Evolutionary conservation across 1,139 yeast genomes (phyloP), one percentile per base, ranked within the genome.

Genomic region (Zygoascus sp.): DNA sequence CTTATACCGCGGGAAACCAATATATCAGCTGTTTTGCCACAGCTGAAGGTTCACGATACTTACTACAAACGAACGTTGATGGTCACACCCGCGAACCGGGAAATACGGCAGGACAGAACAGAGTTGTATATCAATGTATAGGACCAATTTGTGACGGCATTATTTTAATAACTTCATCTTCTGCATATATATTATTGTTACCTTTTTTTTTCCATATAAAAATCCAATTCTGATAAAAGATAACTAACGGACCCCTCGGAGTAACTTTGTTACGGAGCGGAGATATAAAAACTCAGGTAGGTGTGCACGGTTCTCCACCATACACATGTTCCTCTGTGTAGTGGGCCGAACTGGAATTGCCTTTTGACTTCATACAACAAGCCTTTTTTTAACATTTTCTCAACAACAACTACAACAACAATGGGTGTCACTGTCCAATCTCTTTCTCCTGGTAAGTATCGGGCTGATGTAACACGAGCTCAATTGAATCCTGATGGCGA

Each of bases 61-160:
- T 78, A 79, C 54, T 84, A 77, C 66, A 79, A 82, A 56, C 82
- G 84, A 36, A 73, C 74, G n/a, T 68, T 86, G 50, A 79, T 81
- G 1, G 72, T 79, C 1, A 59, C 79, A 23, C 67, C 80, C 0
- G 79, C 76, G 0, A 59, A 65, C 27, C 64, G 63, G 2, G 57
- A 63, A 20, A 62, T 74, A 6, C 57, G 52, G 22, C 48, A 55
- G 7, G 67, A 62, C 6, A 36, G 34, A 42, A 43, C 48, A 27
- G 58, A 53, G 16, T 41, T 54, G 32, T 48, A 27, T 38, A 48
- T 52, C 19, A 39, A 47, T 28, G 23, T 40, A 40, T 37, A 40
- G 16, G n/a, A n/a, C n/a, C n/a, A n/a, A n/a, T n/a, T n/a, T n/a
- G n/a, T n/a, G n/a, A n/a, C n/a, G n/a, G n/a, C n/a, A n/a, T n/a